Evolutionary conservation across 164 flowering plant species (phyloP).

Genomic region (Aristolochia fimbriata): DNA sequence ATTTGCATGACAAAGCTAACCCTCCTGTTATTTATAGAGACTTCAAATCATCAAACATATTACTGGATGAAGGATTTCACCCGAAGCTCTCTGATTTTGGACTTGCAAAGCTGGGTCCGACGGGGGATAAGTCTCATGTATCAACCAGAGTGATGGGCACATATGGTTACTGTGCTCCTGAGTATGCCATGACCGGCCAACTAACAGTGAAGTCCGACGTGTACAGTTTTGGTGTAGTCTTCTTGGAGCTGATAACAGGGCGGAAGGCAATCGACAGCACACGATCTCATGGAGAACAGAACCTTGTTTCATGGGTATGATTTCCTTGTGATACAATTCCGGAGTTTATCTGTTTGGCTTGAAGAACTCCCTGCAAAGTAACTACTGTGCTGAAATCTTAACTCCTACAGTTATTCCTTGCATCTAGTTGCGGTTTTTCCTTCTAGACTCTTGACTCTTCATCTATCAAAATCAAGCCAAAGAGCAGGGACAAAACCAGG

Average conservation of each 20-base stretch:
- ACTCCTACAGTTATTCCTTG: no score
- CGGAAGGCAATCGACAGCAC: constrained; percentile 36
- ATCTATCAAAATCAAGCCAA: no score
- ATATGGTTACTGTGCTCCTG: constrained; percentile 51
- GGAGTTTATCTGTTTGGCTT: no score
- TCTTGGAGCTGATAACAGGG: constrained; percentile 44
- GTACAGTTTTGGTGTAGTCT: constrained; percentile 48
- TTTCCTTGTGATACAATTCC: no score
- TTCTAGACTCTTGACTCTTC: no score
- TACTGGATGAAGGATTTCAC: constrained; percentile 42
- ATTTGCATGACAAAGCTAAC: constrained; percentile 48
- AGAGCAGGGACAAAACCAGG: background rate
- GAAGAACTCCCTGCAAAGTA: no score
- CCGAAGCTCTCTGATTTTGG: constrained; percentile 84
- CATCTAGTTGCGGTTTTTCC: no score
- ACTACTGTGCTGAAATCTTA: no score
- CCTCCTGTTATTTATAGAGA: constrained; percentile 71
- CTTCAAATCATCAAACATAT: constrained; percentile 57
- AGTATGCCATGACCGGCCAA: constrained; percentile 48
- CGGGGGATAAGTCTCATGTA: constrained; percentile 38
- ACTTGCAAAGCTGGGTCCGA: constrained; percentile 44
- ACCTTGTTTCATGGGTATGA: constrained; percentile 41
- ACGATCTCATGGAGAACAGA: constrained; percentile 28
- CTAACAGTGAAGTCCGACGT: constrained; percentile 44
- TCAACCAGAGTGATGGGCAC: constrained; percentile 58